Evolutionary conservation across 1,284 basidiomycete genomes (phyloP).

Genomic region (Trametes pubescens): DNA sequence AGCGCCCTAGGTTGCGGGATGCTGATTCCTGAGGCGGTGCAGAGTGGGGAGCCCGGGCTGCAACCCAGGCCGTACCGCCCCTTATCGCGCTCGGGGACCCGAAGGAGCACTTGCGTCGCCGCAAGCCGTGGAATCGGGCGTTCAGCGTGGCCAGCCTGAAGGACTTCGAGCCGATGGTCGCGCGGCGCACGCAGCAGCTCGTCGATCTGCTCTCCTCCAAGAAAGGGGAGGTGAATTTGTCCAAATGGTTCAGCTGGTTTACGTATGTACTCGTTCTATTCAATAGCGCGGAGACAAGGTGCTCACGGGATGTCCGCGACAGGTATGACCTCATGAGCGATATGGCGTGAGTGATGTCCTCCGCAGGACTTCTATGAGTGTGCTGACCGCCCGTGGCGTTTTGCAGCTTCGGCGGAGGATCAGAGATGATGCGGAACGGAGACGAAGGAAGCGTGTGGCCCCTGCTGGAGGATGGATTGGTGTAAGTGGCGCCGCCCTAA

Average conservation of each 20-base stretch:
- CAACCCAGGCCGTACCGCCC: conserved; percentile 30
- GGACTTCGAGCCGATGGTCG: conserved; percentile 36
- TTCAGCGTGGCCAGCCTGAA: conserved; percentile 39
- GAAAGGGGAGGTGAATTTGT: conserved; percentile 33
- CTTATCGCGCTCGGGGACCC: conserved; percentile 34
- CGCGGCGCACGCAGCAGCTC: conserved; percentile 37
- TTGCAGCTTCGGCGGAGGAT: conserved; percentile 39
- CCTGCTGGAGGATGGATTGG: conserved; percentile 32
- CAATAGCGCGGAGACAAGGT: conserved; percentile 9
- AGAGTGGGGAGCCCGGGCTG: conserved; percentile 33
- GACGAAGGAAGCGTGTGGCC: conserved; percentile 36
- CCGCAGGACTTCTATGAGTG: not conserved
- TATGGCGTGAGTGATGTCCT: conserved; percentile 38
- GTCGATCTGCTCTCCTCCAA: conserved; percentile 32
- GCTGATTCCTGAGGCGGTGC: conserved; percentile 15
- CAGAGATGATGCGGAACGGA: conserved; percentile 40
- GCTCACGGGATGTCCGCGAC: conserved; percentile 20
- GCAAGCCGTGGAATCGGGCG: conserved; percentile 40
- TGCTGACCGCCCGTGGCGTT: conserved; percentile 1
- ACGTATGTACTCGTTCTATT: conserved; percentile 32
- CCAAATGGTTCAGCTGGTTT: conserved; percentile 38
- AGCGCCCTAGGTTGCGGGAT: conserved; percentile 4
- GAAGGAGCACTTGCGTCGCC: conserved; percentile 38
- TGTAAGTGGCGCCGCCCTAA: conserved; percentile 23
- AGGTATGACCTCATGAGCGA: conserved; percentile 43